Conservation (phyloP, 306 rosid genomes). For the Casuarina cunninghamiana region DNA sequence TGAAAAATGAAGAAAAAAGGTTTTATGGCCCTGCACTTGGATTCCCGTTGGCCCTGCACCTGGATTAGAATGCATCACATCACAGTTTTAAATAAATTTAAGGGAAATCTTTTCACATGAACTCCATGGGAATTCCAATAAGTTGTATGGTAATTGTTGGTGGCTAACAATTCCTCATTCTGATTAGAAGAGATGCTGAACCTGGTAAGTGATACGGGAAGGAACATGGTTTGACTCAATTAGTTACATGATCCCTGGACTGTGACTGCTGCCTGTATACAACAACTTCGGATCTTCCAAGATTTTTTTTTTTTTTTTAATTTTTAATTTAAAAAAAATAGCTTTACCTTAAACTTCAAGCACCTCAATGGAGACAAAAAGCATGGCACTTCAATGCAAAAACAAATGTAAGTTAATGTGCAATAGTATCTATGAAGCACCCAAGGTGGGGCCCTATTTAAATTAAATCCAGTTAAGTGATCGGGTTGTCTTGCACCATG, state of each 20-base stretch:
- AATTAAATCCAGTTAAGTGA: background rate
- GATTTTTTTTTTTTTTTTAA: background rate
- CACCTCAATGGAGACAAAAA: background rate
- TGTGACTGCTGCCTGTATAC: background rate
- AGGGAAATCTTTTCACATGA: background rate
- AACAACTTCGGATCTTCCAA: background rate
- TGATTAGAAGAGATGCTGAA: background rate
- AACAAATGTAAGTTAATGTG: background rate
- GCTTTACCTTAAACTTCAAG: background rate
- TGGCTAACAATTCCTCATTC: background rate
- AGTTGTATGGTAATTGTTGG: background rate
- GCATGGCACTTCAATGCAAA: background rate
- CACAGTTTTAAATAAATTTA: background rate
- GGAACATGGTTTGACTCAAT: background rate
- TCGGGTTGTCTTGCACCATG: background rate
- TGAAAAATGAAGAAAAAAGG: background rate
- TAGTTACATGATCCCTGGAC: background rate
- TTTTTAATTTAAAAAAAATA: background rate
- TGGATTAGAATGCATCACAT: background rate
- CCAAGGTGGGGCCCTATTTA: background rate
- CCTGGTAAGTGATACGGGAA: background rate
- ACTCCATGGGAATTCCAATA: background rate
- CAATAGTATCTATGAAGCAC: background rate
- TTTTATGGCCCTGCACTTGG: background rate
- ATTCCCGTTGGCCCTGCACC: background rate